These are phyloP conservation scores for Globisporangium radiosum DNA, from an alignment of 352 stramenopile species.

Conservation along the genomic window DNA sequence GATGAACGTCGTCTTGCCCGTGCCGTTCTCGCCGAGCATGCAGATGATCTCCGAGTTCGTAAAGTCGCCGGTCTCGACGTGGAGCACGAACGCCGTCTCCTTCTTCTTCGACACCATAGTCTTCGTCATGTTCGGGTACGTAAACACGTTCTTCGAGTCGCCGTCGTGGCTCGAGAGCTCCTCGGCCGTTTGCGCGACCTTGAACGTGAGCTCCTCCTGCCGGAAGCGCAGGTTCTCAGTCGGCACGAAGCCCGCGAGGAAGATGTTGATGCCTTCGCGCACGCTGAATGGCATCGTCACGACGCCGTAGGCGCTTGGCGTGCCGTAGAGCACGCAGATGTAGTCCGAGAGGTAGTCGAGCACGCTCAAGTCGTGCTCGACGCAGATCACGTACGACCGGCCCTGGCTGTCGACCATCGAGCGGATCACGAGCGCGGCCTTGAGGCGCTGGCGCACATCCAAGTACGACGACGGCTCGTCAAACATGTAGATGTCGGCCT, in stretches of 20 bases:
- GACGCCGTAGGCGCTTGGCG: slow-evolving; percentile 97
- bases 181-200: slow-evolving; percentile 93
- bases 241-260: slow-evolving; percentile 98
- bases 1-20: slow-evolving; percentile 99
- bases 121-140: slow-evolving; percentile 98
- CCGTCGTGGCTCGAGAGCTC: slow-evolving; percentile 83
- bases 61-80: slow-evolving; percentile 97
- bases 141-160: slow-evolving; percentile 89
- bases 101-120: slow-evolving; percentile 94
- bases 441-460: slow-evolving; percentile 99
- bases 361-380: slow-evolving; percentile 99
- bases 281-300: slow-evolving; percentile 99
- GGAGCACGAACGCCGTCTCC: slow-evolving; percentile 94
- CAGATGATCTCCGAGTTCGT: slow-evolving; percentile 99
- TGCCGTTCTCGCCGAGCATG: slow-evolving; percentile 99
- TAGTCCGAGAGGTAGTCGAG: slow-evolving; percentile 99
- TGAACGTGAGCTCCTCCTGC: slow-evolving; percentile 98
- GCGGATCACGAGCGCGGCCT: slow-evolving; percentile 97
- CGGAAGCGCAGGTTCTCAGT: slow-evolving; percentile 99
- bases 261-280: slow-evolving; percentile 99
- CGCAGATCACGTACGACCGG: slow-evolving; percentile 96
- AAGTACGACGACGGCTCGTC: slow-evolving; percentile 99
- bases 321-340: slow-evolving; percentile 99
- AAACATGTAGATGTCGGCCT: slow-evolving; percentile 99
- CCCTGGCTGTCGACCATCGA: slow-evolving; percentile 89